phyloP scores from a whole-genome alignment of 1,284 basidiomycete genomes.

The Ustilago lituana region DNA sequence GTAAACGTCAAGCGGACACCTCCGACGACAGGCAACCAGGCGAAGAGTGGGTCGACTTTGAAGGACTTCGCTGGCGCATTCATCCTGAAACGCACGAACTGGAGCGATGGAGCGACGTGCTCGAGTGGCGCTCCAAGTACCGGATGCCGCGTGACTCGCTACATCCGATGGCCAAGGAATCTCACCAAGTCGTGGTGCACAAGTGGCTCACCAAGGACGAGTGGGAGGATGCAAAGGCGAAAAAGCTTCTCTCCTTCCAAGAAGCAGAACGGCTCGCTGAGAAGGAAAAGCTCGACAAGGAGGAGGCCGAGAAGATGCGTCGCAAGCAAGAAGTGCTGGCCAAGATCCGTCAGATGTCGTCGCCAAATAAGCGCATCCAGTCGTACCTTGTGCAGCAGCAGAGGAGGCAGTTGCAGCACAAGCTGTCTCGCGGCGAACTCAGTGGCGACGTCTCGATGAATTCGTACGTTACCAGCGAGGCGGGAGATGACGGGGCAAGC shows the following conservation, averaged over 20 bases:
- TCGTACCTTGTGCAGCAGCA: constrained; percentile 26
- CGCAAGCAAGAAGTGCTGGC: constrained; percentile 43
- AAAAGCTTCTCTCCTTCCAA: constrained; percentile 57
- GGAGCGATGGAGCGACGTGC: constrained; percentile 40
- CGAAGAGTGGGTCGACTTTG: constrained; percentile 60
- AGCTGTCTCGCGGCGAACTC: constrained; percentile 16
- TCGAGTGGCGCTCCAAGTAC: constrained; percentile 61
- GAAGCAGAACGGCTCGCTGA: constrained; percentile 46
- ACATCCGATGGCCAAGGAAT: constrained; percentile 57
- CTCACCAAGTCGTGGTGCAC: constrained; percentile 50
- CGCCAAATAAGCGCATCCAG: constrained; percentile 40
- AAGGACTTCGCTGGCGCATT: constrained; percentile 60
- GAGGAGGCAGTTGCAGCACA: constrained; percentile 17
- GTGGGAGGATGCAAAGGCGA: constrained; percentile 56
- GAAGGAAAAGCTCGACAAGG: constrained; percentile 30
- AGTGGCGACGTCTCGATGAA: constrained; percentile 31
- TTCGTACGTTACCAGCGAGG: constrained; percentile 12
- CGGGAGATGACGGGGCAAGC: constrained; percentile 9
- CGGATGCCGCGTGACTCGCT: constrained; percentile 58
- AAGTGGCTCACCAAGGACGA: constrained; percentile 56
- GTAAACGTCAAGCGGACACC: constrained; percentile 53
- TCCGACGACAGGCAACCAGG: constrained; percentile 56
- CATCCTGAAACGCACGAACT: constrained; percentile 52
- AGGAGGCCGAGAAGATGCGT: constrained; percentile 39
- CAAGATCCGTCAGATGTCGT: constrained; percentile 42